Evolutionary conservation across 108 stramenopile species (phyloP).

Genomic region (Cyclotella choctawhatcheeana): DNA sequence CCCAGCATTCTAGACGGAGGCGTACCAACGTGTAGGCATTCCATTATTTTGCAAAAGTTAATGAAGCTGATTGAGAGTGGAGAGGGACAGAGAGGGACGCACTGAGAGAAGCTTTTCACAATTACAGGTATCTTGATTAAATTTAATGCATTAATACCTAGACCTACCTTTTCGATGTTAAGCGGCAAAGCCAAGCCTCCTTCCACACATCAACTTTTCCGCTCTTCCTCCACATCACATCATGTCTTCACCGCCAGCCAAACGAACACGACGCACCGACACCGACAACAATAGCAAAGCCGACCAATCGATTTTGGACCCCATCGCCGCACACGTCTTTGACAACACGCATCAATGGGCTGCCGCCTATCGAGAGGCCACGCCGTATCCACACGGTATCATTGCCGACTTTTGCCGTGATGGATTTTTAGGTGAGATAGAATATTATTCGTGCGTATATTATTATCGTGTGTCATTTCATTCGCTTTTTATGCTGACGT

Average conservation of each 20-base stretch:
- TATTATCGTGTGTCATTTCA: not conserved
- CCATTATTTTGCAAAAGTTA: too few relatives aligned
- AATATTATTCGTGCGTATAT: not conserved
- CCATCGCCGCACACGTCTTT: conserved; percentile 40
- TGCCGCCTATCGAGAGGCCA: conserved; percentile 41
- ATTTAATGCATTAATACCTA: too few relatives aligned
- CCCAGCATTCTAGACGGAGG: too few relatives aligned
- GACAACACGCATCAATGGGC: conserved; percentile 25
- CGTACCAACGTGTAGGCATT: too few relatives aligned
- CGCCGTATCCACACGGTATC: conserved; percentile 74
- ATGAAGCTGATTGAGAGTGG: too few relatives aligned
- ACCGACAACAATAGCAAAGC: not conserved
- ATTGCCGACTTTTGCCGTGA: conserved; percentile 60
- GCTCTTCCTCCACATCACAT: too few relatives aligned
- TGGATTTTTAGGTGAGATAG: conserved; percentile 59
- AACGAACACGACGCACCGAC: not conserved
- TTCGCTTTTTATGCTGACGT: not conserved
- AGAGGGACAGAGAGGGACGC: too few relatives aligned
- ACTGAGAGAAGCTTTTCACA: too few relatives aligned
- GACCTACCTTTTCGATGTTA: too few relatives aligned
- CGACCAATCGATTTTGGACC: conserved; percentile 40
- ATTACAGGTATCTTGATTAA: too few relatives aligned
- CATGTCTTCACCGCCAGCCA: not conserved
- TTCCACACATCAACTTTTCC: too few relatives aligned
- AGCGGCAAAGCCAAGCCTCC: too few relatives aligned